Evolutionary conservation across 768 basidiomycete species (phyloP), one percentile per base, ranked within the genome.

Genomic region (Lactifluus pinguis): DNA sequence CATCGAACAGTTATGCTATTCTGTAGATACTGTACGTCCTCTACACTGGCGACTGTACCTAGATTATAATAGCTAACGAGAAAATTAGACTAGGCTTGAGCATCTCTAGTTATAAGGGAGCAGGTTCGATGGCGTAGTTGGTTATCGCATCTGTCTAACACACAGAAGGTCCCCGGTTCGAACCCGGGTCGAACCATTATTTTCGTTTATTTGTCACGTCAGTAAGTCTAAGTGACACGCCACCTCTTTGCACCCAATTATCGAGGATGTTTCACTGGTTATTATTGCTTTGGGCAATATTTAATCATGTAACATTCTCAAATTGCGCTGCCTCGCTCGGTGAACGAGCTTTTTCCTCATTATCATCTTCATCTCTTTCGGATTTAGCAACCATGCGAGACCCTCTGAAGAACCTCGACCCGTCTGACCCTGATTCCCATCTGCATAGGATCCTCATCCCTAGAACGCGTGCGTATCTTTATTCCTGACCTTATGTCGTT

Each of bases 401-500:
- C 71, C 85, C 87, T 39, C 70, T 81, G 38, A 81, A 79, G 69
- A 86, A 83, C 66, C 68, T 95, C 58, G 85, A 94, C 72, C 80
- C 81, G 9, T 70, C 72, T 30, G 79, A 87, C 66, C 81, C 87
- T 0, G 67, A 74, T 25, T 90, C 89, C 2, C 88, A 93, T 72
- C 69, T 99, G 45, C 87, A 88, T 2, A 85, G 83, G 69, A 83
- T 98, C 15, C 75, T 98, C 52, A 89, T 98, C 62, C 95, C 95
- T 21, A 79, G 95, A 65, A 75, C 85, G 54, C 79, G 91, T 88
- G 75, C 68, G 84, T 79, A 41, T 3, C 51, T 2, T 29, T 11
- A 9, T 60, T 67, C 60, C 41, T 64, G 53, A 58, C 14, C 57
- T 30, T 49, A 52, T 11, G 38, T 48, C 30, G 61, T 45, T 32